Base-by-base conservation (phyloP, 108 stramenopile species). In the Nitzschia sp. region DNA sequence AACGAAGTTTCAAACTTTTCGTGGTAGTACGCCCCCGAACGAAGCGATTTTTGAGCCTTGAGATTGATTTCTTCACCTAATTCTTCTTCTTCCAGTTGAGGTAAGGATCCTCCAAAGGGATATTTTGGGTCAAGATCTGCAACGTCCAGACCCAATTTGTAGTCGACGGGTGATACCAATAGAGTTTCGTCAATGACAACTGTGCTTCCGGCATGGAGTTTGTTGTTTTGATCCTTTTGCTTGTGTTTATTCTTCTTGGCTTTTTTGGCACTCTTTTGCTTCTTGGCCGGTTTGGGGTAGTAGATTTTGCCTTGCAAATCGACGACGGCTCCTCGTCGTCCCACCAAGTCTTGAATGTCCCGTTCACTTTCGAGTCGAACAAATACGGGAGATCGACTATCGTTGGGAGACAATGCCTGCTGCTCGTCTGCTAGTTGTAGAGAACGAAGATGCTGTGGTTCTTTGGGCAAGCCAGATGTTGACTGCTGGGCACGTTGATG, bases 1-100 rank as follows among this genome's bases (percentile, higher is more conserved):
- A 92, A 71, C 54, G 66, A 68, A 6, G 21, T 42, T 2, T 36
- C 0, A 59, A 71, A 80, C 6, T 15, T 19, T 25, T 74, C 63
- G 9, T 60, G n/a, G 0, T 46, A 6, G 21, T 54, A 4, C 13
- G 19, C 31, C 19, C 27, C 0, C 19, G 26, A 17, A 0, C 48
- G 0, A 30, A 54, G 18, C 42, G 45, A 56, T 31, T 2, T 36
- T 30, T 28, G 25, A 2, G 32, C 17, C 18, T 2, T 8, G 5
- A 64, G 19, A 33, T 54, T 54, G 8, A 54, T 23, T 64, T 64
- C 28, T 25, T 18, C 31, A 21, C 70, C 59, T 17, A 53, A 30
- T 42, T 49, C 49, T 5, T 51, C 1, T 61, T 61, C 59, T 13
- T 24, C 4, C 26, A n/a, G 18, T 8, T 17, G 13, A 24, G 18